A percentile compares a stretch with the other conserved stretches of the same genome.
Evolutionary conservation across 106 monocot species (phyloP).

Genomic region (Dendrobium nobile): DNA sequence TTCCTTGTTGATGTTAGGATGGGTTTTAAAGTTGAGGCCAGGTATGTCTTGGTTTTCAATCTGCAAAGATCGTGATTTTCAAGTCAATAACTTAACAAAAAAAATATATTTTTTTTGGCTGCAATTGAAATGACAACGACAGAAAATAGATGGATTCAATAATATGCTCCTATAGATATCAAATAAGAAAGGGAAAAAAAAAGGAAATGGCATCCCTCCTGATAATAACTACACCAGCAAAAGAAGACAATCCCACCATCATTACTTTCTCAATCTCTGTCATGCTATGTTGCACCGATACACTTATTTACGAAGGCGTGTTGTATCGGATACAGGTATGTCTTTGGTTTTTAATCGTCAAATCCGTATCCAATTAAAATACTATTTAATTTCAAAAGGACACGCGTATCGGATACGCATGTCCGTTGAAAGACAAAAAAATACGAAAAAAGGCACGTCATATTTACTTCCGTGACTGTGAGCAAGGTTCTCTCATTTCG

Average conservation of each 20-base stretch:
- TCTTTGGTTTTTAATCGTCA: too few species aligned
- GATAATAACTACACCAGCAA: background rate
- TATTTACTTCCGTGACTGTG: too few species aligned
- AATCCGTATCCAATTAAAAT: too few species aligned
- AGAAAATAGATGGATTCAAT: background rate
- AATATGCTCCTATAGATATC: background rate
- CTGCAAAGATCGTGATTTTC: slow-evolving; percentile 27
- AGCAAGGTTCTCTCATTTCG: too few species aligned
- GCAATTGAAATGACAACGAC: background rate
- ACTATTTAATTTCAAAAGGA: too few species aligned
- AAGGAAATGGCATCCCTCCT: background rate
- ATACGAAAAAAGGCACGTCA: too few species aligned
- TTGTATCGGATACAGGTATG: too few species aligned
- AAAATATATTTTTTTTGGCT: background rate
- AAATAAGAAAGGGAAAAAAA: background rate
- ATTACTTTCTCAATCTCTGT: background rate
- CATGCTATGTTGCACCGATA: too few species aligned
- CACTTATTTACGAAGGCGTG: too few species aligned
- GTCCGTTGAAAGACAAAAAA: too few species aligned
- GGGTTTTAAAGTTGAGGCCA: slow-evolving; percentile 87
- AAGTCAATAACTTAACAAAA: background rate
- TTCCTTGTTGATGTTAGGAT: slow-evolving; percentile 98
- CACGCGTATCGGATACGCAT: too few species aligned
- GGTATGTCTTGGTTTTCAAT: slow-evolving; percentile 73
- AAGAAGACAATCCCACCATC: background rate